Evolutionary conservation across 2,329 filamentous ascomycete species (phyloP).

Genomic region (Trichoderma aggressivum): DNA sequence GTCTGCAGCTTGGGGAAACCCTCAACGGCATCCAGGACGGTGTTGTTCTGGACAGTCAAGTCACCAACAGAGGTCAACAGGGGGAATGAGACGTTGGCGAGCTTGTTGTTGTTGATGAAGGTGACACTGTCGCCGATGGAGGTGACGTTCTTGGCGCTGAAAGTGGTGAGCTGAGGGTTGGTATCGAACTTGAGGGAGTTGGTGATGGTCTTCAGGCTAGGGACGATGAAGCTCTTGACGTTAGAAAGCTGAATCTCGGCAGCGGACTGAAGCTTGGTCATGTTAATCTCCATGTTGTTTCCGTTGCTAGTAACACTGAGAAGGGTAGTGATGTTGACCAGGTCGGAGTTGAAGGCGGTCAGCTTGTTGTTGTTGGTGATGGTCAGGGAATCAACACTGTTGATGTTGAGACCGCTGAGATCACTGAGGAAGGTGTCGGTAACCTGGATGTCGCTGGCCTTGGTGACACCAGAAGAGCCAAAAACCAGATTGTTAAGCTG

Average conservation of each 20-base stretch:
- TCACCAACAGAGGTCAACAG: constrained; percentile 63
- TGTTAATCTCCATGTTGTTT: constrained; percentile 62
- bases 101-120: constrained; percentile 59
- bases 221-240: constrained; percentile 69
- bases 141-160: constrained; percentile 69
- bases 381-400: constrained; percentile 67
- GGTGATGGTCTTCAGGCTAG: constrained; percentile 69
- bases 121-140: constrained; percentile 54
- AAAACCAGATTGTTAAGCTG: constrained; percentile 50
- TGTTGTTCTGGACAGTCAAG: constrained; percentile 89
- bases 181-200: constrained; percentile 81
- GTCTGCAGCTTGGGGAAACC: constrained; percentile 66
- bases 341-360: constrained; percentile 69
- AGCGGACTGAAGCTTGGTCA: constrained; percentile 71
- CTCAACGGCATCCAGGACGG: constrained; percentile 60
- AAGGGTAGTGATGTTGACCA: constrained; percentile 68
- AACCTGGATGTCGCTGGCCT: constrained; percentile 68
- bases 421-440: constrained; percentile 80
- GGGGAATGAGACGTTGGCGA: constrained; percentile 75
- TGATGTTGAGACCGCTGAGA: constrained; percentile 77
- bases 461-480: constrained; percentile 56
- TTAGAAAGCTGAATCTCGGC: constrained; percentile 60
- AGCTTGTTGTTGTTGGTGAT: constrained; percentile 91
- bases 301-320: constrained; percentile 81
- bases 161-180: constrained; percentile 61